A percentile compares a stretch with the other conserved stretches of the same genome.
phyloP scores from a whole-genome alignment of 192 early-diverging fungal genomes.

The Piromyces sp. region DNA sequence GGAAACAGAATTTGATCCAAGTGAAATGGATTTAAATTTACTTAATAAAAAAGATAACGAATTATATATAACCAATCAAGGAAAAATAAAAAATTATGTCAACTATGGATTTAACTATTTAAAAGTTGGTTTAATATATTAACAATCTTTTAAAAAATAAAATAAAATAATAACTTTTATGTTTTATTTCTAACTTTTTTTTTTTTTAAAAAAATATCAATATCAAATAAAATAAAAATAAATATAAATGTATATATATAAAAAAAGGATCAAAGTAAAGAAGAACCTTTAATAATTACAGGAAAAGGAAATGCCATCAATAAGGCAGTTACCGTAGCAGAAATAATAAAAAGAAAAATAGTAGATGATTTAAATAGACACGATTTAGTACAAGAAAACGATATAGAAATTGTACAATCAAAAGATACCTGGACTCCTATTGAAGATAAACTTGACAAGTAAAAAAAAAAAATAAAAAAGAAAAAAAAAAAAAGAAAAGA shows the following conservation, averaged over 20 bases:
- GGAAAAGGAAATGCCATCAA: slow-evolving; percentile 33
- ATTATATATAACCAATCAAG: neutral
- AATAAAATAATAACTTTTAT: no score
- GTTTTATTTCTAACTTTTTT: no score
- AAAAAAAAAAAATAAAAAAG: no score
- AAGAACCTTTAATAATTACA: slow-evolving; percentile 7
- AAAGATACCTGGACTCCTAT: slow-evolving; percentile 17
- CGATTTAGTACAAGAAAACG: slow-evolving; percentile 11
- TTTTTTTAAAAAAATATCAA: no score
- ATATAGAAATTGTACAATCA: slow-evolving; percentile 8
- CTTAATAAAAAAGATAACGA: neutral
- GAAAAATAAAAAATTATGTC: neutral
- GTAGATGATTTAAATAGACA: slow-evolving; percentile 14
- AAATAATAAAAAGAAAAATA: slow-evolving; percentile 37
- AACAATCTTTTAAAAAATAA: no score
- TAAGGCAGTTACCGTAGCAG: slow-evolving; percentile 43
- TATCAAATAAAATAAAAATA: no score
- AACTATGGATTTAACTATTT: neutral
- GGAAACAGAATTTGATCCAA: neutral
- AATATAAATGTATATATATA: no score
- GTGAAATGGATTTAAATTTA: neutral
- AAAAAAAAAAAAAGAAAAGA: no score
- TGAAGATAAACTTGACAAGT: slow-evolving; percentile 13
- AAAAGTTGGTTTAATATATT: neutral
- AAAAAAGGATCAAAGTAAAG: neutral